These are phyloP conservation scores for Fusarium burgessii DNA, from an alignment of 2,329 filamentous ascomycete genomes.

Conservation along the genomic window DNA sequence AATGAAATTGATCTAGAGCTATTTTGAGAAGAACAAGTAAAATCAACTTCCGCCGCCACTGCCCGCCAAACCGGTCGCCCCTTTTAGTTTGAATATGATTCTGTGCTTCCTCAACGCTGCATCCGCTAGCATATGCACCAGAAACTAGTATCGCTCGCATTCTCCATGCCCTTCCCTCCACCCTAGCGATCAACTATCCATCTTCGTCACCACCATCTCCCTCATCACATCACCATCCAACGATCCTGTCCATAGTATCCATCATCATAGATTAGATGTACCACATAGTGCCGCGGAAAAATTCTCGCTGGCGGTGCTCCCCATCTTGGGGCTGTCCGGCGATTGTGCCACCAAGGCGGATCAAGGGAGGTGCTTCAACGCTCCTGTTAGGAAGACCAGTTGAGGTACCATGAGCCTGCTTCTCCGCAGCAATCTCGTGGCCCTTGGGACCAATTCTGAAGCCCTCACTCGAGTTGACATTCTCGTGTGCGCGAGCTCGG, in stretches of 20 bases:
- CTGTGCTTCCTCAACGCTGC: slow-evolving; percentile 7
- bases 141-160: slow-evolving; percentile 33
- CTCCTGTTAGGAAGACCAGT: slow-evolving; percentile 38
- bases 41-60: slow-evolving; percentile 51
- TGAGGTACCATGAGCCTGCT: slow-evolving; percentile 55
- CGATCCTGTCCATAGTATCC: background rate
- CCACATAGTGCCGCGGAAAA: slow-evolving; percentile 59
- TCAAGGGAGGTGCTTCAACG: slow-evolving; percentile 48
- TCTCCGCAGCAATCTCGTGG: slow-evolving; percentile 54
- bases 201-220: background rate
- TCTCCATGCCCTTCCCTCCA: slow-evolving; percentile 28
- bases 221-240: background rate
- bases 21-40: slow-evolving; percentile 29
- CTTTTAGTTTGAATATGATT: slow-evolving; percentile 46
- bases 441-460: slow-evolving; percentile 59
- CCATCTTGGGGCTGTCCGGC: slow-evolving; percentile 41
- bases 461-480: slow-evolving; percentile 59
- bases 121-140: background rate
- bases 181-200: slow-evolving; percentile 32
- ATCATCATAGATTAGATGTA: slow-evolving; percentile 51
- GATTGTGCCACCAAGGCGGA: slow-evolving; percentile 48
- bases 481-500: slow-evolving; percentile 82
- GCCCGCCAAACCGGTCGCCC: slow-evolving; percentile 52
- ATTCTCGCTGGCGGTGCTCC: slow-evolving; percentile 51
- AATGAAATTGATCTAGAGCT: slow-evolving; percentile 24